phyloP scores from a whole-genome alignment of 441 rosid genomes.

The Corymbia calophylla region DNA sequence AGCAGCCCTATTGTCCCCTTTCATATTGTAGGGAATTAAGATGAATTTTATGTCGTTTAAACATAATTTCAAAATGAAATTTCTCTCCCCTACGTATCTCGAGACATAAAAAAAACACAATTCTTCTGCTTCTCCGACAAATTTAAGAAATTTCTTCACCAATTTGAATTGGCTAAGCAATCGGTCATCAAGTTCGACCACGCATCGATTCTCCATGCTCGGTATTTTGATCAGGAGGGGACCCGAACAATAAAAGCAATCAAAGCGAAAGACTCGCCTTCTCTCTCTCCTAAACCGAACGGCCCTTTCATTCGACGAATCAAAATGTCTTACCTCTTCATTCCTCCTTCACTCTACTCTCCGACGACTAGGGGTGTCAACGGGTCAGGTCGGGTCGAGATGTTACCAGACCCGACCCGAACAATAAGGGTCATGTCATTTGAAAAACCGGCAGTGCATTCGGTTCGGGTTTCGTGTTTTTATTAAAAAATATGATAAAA shows the following conservation, averaged over 20 bases:
- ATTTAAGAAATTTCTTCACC: accelerated
- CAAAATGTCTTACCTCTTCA: background rate
- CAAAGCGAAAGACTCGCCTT: background rate
- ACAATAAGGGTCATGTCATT: too few relatives aligned
- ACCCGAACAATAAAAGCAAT: background rate
- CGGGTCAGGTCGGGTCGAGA: too few relatives aligned
- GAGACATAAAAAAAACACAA: background rate
- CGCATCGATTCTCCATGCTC: background rate
- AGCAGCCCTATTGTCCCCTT: background rate
- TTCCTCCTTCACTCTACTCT: background rate
- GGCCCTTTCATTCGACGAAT: background rate
- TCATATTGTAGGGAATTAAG: background rate
- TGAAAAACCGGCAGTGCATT: too few relatives aligned
- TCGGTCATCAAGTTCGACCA: background rate
- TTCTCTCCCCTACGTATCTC: background rate
- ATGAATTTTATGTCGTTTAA: background rate
- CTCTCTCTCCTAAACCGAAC: background rate
- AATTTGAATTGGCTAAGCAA: background rate
- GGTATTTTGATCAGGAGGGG: background rate
- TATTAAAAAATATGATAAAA: too few relatives aligned
- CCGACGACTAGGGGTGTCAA: too few relatives aligned
- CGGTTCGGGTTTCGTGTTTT: too few relatives aligned
- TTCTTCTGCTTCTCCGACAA: accelerated
- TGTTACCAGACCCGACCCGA: too few relatives aligned
- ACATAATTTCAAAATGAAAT: accelerated